These are phyloP conservation scores for Cucurbita moschata DNA, from an alignment of 306 rosid genomes.

Conservation along the genomic window DNA sequence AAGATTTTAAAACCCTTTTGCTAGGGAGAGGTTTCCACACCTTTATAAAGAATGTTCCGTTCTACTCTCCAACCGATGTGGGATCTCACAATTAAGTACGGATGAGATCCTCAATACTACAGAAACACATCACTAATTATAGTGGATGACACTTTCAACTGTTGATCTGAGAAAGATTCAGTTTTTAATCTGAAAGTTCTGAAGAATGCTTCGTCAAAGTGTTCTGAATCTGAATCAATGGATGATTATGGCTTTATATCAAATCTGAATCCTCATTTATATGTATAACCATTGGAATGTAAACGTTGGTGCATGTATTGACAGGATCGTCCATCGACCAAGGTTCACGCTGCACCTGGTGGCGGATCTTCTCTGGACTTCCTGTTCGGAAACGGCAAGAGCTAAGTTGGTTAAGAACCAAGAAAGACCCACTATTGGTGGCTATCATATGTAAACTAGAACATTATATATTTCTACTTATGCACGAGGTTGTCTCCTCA, in stretches of 20 bases:
- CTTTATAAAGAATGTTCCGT: too few relatives aligned
- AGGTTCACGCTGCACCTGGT: constrained; percentile 92
- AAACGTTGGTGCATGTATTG: background rate
- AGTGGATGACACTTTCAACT: background rate
- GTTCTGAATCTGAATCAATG: background rate
- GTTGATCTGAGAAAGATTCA: background rate
- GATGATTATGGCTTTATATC: background rate
- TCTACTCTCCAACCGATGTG: too few relatives aligned
- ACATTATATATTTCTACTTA: background rate
- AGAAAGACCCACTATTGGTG: background rate
- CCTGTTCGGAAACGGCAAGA: constrained; percentile 43
- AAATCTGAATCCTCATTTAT: too few relatives aligned
- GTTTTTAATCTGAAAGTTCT: background rate
- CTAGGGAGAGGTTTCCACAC: too few relatives aligned
- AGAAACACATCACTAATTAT: background rate
- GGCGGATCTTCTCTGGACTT: constrained; percentile 89
- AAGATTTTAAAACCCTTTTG: too few relatives aligned
- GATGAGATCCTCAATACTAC: background rate
- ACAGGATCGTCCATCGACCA: constrained; percentile 96
- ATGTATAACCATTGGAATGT: background rate
- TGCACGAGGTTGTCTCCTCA: background rate
- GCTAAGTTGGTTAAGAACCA: constrained; percentile 19
- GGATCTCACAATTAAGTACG: background rate
- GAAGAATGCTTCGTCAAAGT: background rate
- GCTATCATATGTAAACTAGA: background rate